Percentiles rank a stretch among this genome's conserved stretches.
Evolutionary conservation across 495 filamentous ascomycete genomes (phyloP).

Genomic region (Neurospora africana): DNA sequence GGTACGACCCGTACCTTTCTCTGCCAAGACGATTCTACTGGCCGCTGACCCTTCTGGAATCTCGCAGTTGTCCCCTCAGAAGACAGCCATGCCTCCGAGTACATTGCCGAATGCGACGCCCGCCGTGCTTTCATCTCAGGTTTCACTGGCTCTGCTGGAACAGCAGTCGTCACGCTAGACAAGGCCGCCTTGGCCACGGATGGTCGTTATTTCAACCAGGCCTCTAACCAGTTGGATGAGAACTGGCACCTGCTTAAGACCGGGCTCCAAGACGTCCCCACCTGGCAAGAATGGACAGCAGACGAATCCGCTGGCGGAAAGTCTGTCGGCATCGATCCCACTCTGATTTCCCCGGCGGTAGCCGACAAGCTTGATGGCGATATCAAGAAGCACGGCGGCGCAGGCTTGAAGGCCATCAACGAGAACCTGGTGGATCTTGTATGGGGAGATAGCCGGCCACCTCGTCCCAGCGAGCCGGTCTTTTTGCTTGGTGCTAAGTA

Average conservation of each 20-base stretch:
- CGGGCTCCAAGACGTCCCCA: slow-evolving; percentile 84
- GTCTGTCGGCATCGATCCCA: slow-evolving; percentile 83
- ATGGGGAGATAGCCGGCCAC: slow-evolving; percentile 67
- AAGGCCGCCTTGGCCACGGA: slow-evolving; percentile 91
- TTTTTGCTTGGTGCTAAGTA: slow-evolving; percentile 60
- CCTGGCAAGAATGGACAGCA: slow-evolving; percentile 95
- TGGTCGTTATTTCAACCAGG: slow-evolving; percentile 98
- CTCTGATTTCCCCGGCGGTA: slow-evolving; percentile 71
- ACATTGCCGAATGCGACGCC: slow-evolving; percentile 88
- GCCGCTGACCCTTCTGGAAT: slow-evolving; percentile 3
- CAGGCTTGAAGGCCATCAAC: slow-evolving; percentile 57
- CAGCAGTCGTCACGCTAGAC: slow-evolving; percentile 73
- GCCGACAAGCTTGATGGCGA: slow-evolving; percentile 80
- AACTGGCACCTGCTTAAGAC: slow-evolving; percentile 93
- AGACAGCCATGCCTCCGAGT: slow-evolving; percentile 96
- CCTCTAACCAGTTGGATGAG: slow-evolving; percentile 76
- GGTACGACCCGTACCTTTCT: slow-evolving; percentile 46
- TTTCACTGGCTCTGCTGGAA: slow-evolving; percentile 92
- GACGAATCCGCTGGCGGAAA: slow-evolving; percentile 78
- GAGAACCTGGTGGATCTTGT: slow-evolving; percentile 81
- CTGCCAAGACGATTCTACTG: not conserved
- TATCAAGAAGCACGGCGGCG: slow-evolving; percentile 78
- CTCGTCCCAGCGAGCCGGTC: slow-evolving; percentile 65
- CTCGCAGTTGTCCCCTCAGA: slow-evolving; percentile 83
- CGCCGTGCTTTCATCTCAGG: slow-evolving; percentile 88